Conservation (phyloP, 1,139 yeast species). For the Protomyces macrosporus region DNA sequence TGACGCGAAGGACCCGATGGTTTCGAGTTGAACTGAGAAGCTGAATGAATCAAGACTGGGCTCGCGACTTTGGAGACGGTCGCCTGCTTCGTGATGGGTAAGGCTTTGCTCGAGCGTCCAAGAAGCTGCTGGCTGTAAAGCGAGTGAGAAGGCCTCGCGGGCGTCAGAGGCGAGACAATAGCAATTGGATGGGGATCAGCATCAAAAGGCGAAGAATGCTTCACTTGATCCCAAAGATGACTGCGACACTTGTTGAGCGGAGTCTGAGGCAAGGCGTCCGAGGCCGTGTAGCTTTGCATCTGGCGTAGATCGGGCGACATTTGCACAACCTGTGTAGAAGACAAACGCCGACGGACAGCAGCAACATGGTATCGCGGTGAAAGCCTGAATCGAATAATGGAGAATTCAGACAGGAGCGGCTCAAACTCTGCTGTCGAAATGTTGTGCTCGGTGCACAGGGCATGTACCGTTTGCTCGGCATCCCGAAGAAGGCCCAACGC, state of each 20-base stretch:
- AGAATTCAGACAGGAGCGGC: neutral
- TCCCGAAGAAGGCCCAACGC: neutral
- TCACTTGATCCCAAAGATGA: neutral
- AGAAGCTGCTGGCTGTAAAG: neutral
- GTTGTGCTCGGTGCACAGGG: neutral
- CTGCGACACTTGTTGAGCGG: neutral
- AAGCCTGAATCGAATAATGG: neutral
- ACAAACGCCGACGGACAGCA: neutral
- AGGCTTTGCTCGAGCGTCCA: neutral
- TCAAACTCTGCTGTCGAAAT: neutral
- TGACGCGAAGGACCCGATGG: neutral
- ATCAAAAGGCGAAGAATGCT: neutral
- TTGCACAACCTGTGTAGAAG: neutral
- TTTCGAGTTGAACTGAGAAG: neutral
- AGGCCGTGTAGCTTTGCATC: neutral
- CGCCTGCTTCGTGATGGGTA: neutral
- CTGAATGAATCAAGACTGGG: neutral
- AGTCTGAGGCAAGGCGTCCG: neutral
- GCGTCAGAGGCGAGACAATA: no score
- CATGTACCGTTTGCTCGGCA: neutral
- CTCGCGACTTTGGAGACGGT: neutral
- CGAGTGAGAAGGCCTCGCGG: neutral
- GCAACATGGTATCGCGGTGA: neutral
- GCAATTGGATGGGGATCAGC: no score
- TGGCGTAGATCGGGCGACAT: neutral